Percentiles rank a stretch among this genome's conserved stretches.
phyloP scores from a whole-genome alignment of 352 stramenopile species.

The Pythium periplocum region DNA sequence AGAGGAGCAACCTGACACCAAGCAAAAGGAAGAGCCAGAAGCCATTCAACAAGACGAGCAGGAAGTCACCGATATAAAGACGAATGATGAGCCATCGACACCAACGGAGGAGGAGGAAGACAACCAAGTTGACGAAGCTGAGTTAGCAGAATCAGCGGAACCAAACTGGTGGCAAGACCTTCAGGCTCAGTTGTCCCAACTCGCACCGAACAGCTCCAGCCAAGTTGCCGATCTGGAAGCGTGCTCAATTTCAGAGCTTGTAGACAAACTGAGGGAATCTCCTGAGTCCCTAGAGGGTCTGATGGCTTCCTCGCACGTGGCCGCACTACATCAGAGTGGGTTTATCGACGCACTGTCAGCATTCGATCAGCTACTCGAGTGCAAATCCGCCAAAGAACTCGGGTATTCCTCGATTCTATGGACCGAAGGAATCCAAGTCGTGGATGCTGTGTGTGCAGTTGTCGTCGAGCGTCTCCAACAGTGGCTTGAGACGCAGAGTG shows the following conservation, averaged over 20 bases:
- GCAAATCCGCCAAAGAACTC: background rate
- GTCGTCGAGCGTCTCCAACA: slow-evolving; percentile 4
- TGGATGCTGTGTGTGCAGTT: slow-evolving; percentile 8
- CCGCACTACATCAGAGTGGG: background rate
- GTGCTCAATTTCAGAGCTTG: too few species aligned
- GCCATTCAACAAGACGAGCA: too few species aligned
- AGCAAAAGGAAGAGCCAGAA: background rate
- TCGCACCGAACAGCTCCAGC: too few species aligned
- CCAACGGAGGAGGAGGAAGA: too few species aligned
- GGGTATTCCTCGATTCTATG: background rate
- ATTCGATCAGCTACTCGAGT: background rate
- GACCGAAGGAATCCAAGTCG: slow-evolving; percentile 5
- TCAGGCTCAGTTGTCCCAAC: too few species aligned
- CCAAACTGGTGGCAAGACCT: too few species aligned
- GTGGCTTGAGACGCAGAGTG: slow-evolving; percentile 6
- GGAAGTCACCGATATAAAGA: too few species aligned
- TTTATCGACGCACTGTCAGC: background rate
- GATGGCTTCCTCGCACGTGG: slow-evolving; percentile 4
- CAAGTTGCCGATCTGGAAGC: too few species aligned
- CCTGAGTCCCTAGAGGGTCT: background rate
- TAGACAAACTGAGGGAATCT: too few species aligned
- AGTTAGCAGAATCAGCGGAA: too few species aligned
- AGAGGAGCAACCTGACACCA: background rate
- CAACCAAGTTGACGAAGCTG: too few species aligned
- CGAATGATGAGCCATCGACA: too few species aligned